Base-by-base conservation (phyloP, 2,329 filamentous ascomycete genomes). In the Trichoderma semiorbis region DNA sequence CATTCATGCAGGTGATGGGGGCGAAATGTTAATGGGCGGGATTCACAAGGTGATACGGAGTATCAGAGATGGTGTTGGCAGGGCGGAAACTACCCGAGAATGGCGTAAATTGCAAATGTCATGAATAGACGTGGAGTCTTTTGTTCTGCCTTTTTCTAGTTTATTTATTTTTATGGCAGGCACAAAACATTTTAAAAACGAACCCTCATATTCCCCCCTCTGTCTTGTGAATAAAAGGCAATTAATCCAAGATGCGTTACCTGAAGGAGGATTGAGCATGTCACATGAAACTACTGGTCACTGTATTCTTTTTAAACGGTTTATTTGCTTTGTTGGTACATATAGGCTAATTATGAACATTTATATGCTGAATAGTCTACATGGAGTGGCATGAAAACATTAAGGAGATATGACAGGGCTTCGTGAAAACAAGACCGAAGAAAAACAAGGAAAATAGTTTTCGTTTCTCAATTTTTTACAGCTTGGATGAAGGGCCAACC, bases 401-500 rank as follows among this genome's bases (percentile, higher is more conserved):
- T 53, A 69, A 61, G 65, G 26, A 69, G 72, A 66, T 69, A 36
- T 71, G 53, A 62, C 57, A 28, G 57, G 57, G 55, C 66, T 69
- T 61, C 57, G 57, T 58, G 21, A 67, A 57, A 58, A 67, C 34
- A 12, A 61, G 30, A 43, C 28, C 43, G 63, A 66, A 43, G 26
- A 55, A 65, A 57, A 75, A 72, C 72, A 30, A 55, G 26, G n/a
- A 34, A 50, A 24, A 57, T 14, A 5, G 26, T 2, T 32, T 21
- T 62, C 24, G 36, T 53, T 5, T 34, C 60, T 60, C n/a, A 53
- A 14, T 24, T 69, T 69, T 76, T 83, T 90, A 94, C 83, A 94
- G 82, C 86, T 93, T 94, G 66, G 91, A 60, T 10, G 47, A 50
- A 63, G 47, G 28, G 12, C 61, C 62, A n/a, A 64, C 84, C 78